Conservation (phyloP, 2,329 filamentous ascomycete genomes). For the Ustulina deusta region DNA sequence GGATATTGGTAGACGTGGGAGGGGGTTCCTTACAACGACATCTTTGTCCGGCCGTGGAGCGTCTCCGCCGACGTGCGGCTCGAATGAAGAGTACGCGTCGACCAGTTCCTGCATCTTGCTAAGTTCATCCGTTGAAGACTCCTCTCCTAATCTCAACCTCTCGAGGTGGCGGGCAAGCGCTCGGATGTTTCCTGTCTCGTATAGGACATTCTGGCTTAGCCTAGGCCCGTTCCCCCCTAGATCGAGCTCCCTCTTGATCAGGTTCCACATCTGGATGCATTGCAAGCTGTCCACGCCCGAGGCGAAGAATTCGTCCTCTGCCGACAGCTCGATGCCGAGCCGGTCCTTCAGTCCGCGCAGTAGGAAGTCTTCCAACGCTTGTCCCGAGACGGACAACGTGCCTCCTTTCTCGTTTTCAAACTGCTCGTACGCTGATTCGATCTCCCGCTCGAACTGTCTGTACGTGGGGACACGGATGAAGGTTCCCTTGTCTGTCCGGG, state of each 20-base stretch:
- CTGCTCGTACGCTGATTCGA: conserved; percentile 58
- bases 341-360: conserved; percentile 31
- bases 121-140: conserved; percentile 35
- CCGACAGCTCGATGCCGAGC: conserved; percentile 35
- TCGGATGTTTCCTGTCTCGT: conserved; percentile 48
- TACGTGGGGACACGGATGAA: conserved; percentile 66
- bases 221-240: conserved; percentile 39
- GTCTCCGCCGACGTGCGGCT: conserved; percentile 23
- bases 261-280: conserved; percentile 44
- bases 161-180: conserved; percentile 42
- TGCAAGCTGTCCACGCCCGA: conserved; percentile 49
- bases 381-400: conserved; percentile 24
- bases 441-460: conserved; percentile 59
- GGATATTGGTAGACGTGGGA: conserved; percentile 1
- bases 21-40: conserved; percentile 37
- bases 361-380: conserved; percentile 34
- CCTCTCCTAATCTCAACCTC: conserved; percentile 36
- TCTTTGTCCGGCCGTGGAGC: conserved; percentile 42
- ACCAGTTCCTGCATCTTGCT: conserved; percentile 27
- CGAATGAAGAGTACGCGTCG: conserved; percentile 24
- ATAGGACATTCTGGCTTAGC: conserved; percentile 49
- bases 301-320: conserved; percentile 48
- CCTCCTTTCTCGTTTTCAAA: conserved; percentile 42
- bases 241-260: conserved; percentile 46
- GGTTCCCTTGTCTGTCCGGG: conserved; percentile 68